Evolutionary conservation across 2,329 filamentous ascomycete species (phyloP).

Genomic region (Thermoascus crustaceus): DNA sequence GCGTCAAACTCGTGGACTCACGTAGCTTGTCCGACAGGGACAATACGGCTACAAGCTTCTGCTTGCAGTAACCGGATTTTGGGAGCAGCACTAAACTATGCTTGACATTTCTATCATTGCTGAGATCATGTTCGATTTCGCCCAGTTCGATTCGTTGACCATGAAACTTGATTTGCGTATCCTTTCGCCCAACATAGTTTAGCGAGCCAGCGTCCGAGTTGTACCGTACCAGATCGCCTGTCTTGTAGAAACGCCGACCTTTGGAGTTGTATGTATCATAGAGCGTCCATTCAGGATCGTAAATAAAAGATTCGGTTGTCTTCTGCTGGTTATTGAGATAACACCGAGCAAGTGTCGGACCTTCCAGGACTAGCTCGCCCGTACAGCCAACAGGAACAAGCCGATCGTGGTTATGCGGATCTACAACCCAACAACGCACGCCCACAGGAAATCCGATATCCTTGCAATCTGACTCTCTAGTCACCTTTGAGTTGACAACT

Average conservation of each 20-base stretch:
- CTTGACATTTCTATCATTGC: slow-evolving; percentile 20
- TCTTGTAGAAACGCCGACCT: slow-evolving; percentile 32
- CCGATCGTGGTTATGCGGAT: slow-evolving; percentile 30
- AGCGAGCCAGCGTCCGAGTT: slow-evolving; percentile 28
- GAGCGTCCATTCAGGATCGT: slow-evolving; percentile 46
- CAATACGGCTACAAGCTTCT: slow-evolving; percentile 25
- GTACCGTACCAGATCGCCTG: slow-evolving; percentile 33
- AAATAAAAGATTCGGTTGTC: slow-evolving; percentile 51
- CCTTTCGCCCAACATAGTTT: slow-evolving; percentile 51
- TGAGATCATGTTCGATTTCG: slow-evolving; percentile 40
- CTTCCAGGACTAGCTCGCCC: slow-evolving; percentile 32
- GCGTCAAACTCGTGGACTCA: slow-evolving; percentile 2
- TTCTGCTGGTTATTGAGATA: slow-evolving; percentile 53
- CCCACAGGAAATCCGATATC: slow-evolving; percentile 29
- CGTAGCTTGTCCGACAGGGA: slow-evolving; percentile 16
- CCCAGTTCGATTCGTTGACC: slow-evolving; percentile 58
- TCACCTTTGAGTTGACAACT: slow-evolving; percentile 26
- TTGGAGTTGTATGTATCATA: slow-evolving; percentile 20
- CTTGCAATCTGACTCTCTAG: slow-evolving; percentile 22
- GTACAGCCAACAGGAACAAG: slow-evolving; percentile 35
- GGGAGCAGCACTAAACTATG: slow-evolving; percentile 30
- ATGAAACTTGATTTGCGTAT: slow-evolving; percentile 59
- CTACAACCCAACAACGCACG: slow-evolving; percentile 31
- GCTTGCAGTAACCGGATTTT: slow-evolving; percentile 25
- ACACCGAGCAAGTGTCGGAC: slow-evolving; percentile 53